Percentiles rank a stretch among this genome's conserved stretches.
These are phyloP conservation scores for Candida sakaeoensis DNA, from an alignment of 805 yeast species.

Conservation along the genomic window DNA sequence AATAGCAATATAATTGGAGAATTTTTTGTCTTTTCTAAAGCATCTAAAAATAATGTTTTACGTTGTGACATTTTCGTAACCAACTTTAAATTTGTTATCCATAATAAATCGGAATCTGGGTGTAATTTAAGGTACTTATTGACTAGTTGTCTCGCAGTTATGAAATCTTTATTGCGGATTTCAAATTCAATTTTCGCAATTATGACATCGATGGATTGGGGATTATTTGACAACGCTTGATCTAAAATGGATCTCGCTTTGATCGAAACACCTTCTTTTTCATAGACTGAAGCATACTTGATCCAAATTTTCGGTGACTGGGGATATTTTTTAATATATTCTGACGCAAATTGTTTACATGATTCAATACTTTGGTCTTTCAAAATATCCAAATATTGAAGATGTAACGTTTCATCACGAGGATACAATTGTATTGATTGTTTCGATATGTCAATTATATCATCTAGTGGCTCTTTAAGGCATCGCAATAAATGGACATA, in stretches of 20 bases:
- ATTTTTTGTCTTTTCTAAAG: slow-evolving; percentile 63
- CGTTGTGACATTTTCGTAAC: slow-evolving; percentile 47
- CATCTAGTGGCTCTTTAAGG: slow-evolving; percentile 8
- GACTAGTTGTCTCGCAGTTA: slow-evolving; percentile 52
- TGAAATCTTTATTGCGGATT: slow-evolving; percentile 39
- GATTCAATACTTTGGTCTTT: slow-evolving; percentile 23
- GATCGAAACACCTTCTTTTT: slow-evolving; percentile 38
- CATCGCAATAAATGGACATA: slow-evolving; percentile 29
- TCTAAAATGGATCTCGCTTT: slow-evolving; percentile 74
- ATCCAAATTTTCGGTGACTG: slow-evolving; percentile 51
- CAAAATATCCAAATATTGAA: slow-evolving; percentile 61
- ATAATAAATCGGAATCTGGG: slow-evolving; percentile 58
- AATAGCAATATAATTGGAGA: slow-evolving; percentile 54
- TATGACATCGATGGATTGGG: slow-evolving; percentile 56
- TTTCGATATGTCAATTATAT: slow-evolving; percentile 26
- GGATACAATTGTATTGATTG: slow-evolving; percentile 51
- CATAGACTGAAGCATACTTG: slow-evolving; percentile 46
- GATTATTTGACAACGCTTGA: slow-evolving; percentile 52
- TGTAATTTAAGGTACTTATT: slow-evolving; percentile 55
- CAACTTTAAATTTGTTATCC: slow-evolving; percentile 58
- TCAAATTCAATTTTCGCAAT: slow-evolving; percentile 59
- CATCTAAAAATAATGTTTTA: slow-evolving; percentile 62
- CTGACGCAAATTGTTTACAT: slow-evolving; percentile 46
- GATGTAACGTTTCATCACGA: slow-evolving; percentile 46
- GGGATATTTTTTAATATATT: slow-evolving; percentile 51